phyloP scores from a whole-genome alignment of 2,329 filamentous ascomycete genomes.

The Pestalotiopsis sp. region DNA sequence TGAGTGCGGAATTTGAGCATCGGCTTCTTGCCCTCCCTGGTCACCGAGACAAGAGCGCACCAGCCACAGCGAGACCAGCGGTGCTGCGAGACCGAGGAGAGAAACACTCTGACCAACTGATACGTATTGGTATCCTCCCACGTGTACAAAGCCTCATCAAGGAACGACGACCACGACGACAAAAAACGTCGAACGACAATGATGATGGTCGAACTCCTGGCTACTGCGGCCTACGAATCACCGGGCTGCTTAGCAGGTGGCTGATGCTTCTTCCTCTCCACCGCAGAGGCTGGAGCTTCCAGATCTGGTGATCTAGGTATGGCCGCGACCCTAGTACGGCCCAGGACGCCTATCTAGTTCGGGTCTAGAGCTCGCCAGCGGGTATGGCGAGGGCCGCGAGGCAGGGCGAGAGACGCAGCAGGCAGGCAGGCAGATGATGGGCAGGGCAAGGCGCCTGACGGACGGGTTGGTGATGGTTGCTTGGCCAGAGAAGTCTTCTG shows the following conservation, averaged over 20 bases:
- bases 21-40: neutral
- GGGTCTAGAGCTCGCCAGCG: neutral
- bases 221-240: neutral
- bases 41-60: neutral
- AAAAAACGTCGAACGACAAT: neutral
- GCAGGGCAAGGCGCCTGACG: neutral
- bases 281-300: conserved; percentile 3
- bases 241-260: neutral
- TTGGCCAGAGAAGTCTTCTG: conserved; percentile 1
- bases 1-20: conserved; percentile 1
- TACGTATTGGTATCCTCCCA: neutral
- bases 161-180: neutral
- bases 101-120: neutral
- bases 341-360: neutral
- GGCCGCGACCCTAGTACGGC: neutral
- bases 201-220: neutral
- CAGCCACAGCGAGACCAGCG: neutral
- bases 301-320: neutral
- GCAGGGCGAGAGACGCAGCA: neutral
- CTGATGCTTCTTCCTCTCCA: neutral
- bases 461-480: neutral
- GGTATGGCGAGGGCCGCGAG: neutral
- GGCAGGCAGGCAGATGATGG: neutral
- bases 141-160: neutral
- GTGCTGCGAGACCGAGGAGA: neutral